phyloP scores from a whole-genome alignment of 2,329 filamentous ascomycete genomes.

The Basipetospora chlamydospora region DNA sequence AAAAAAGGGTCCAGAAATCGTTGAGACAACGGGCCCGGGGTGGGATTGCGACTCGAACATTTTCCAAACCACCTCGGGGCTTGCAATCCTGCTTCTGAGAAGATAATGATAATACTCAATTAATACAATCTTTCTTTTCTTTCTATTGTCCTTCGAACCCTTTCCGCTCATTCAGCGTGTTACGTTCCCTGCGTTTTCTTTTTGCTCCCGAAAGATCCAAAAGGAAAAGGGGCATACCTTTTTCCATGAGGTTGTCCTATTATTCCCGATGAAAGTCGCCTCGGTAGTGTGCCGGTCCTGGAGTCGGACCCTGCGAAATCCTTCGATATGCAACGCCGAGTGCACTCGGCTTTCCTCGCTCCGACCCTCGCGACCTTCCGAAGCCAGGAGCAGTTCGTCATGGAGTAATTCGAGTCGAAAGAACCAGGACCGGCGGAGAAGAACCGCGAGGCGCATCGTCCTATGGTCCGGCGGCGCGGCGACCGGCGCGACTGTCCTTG shows the following conservation, averaged over 20 bases:
- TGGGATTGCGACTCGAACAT: too few relatives aligned
- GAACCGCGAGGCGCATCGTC: constrained; percentile 20
- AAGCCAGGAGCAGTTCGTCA: constrained; percentile 1
- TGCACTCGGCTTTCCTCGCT: not conserved
- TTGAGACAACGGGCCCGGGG: too few relatives aligned
- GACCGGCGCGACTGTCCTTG: constrained; percentile 30
- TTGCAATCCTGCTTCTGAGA: too few relatives aligned
- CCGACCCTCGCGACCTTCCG: not conserved
- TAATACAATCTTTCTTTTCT: too few relatives aligned
- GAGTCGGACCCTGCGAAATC: constrained; percentile 2
- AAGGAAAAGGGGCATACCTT: not conserved
- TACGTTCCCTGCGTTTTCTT: not conserved
- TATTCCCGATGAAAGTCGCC: constrained; percentile 3
- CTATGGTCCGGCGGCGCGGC: constrained; percentile 38
- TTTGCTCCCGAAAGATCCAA: not conserved
- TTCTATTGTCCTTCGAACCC: not conserved
- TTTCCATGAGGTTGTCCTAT: constrained; percentile 2
- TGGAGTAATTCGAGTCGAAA: not conserved
- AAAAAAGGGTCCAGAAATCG: too few relatives aligned
- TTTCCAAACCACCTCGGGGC: too few relatives aligned
- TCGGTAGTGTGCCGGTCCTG: constrained; percentile 4
- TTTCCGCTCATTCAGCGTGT: not conserved
- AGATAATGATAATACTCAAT: too few relatives aligned
- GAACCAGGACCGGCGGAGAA: not conserved
- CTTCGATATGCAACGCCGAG: constrained; percentile 1